phyloP scores from a whole-genome alignment of 2,329 filamentous ascomycete species.

The Ilyonectria mors-panacis region DNA sequence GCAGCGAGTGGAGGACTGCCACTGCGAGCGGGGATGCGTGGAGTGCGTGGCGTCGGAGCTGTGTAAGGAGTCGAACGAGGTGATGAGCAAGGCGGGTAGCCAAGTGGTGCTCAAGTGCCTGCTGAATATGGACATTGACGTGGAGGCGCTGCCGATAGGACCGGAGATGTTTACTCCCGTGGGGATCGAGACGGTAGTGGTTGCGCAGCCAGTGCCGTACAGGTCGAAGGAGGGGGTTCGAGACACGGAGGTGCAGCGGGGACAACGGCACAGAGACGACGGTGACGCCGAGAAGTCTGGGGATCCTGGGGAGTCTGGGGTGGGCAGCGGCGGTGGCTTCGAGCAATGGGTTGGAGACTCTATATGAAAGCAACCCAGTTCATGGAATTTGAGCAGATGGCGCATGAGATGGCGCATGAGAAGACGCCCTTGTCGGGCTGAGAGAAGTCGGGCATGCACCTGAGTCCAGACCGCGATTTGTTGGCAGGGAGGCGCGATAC shows the following conservation, averaged over 20 bases:
- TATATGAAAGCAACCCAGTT: slow-evolving; percentile 33
- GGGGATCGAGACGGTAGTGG: slow-evolving; percentile 86
- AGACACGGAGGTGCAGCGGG: slow-evolving; percentile 32
- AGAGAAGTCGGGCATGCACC: neutral
- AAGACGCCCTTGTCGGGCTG: neutral
- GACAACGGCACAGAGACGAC: slow-evolving; percentile 36
- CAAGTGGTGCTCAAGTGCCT: slow-evolving; percentile 85
- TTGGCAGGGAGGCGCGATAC: neutral
- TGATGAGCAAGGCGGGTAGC: slow-evolving; percentile 93
- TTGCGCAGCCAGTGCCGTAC: slow-evolving; percentile 76
- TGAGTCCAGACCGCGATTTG: slow-evolving; percentile 1
- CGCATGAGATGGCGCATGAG: neutral
- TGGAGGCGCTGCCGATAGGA: slow-evolving; percentile 89
- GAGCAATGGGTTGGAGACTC: slow-evolving; percentile 44
- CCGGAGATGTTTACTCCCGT: slow-evolving; percentile 78
- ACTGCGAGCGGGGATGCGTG: slow-evolving; percentile 84
- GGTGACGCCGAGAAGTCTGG: slow-evolving; percentile 37
- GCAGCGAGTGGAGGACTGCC: slow-evolving; percentile 81
- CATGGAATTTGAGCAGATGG: neutral
- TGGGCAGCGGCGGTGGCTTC: slow-evolving; percentile 44
- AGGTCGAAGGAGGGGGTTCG: slow-evolving; percentile 40
- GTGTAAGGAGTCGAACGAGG: slow-evolving; percentile 89
- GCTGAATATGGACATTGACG: slow-evolving; percentile 82
- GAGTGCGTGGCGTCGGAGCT: slow-evolving; percentile 91
- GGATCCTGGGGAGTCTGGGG: slow-evolving; percentile 8